These are phyloP conservation scores for Aspergillus oerlinghausenensis DNA, from an alignment of 2,329 filamentous ascomycete species.

Conservation along the genomic window DNA sequence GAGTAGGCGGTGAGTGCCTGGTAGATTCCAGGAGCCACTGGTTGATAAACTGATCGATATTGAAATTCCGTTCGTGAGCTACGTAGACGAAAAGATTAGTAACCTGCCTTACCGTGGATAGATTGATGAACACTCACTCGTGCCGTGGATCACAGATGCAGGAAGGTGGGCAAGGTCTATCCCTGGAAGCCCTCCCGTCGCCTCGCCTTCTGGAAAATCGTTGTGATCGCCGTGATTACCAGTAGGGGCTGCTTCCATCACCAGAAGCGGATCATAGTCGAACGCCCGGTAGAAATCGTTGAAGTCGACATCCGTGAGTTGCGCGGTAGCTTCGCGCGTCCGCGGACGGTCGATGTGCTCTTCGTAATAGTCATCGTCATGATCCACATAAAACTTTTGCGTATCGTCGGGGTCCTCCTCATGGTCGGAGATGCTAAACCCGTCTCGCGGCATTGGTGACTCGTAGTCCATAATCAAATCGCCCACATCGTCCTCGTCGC, in stretches of 20 bases:
- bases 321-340: neutral
- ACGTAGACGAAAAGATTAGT: constrained; percentile 2
- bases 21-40: constrained; percentile 35
- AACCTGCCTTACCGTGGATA: neutral
- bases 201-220: constrained; percentile 13
- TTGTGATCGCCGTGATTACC: constrained; percentile 14
- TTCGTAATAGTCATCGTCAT: constrained; percentile 19
- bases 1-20: constrained; percentile 15
- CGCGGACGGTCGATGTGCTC: constrained; percentile 7
- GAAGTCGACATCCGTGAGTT: constrained; percentile 22
- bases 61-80: constrained; percentile 40
- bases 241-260: constrained; percentile 5
- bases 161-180: constrained; percentile 14
- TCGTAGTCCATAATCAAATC: constrained; percentile 25
- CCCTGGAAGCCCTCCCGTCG: constrained; percentile 8
- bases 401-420: constrained; percentile 30
- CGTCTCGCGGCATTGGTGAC: constrained; percentile 10
- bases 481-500: constrained; percentile 14
- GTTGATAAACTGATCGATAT: constrained; percentile 40
- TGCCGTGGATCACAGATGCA: constrained; percentile 24
- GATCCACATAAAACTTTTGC: constrained; percentile 29
- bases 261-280: constrained; percentile 15
- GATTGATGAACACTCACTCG: constrained; percentile 20
- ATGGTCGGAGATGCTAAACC: constrained; percentile 8
- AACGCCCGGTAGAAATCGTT: constrained; percentile 27